Conservation (phyloP, 1,284 basidiomycete genomes). For the Fistulinella cinereoalba region DNA sequence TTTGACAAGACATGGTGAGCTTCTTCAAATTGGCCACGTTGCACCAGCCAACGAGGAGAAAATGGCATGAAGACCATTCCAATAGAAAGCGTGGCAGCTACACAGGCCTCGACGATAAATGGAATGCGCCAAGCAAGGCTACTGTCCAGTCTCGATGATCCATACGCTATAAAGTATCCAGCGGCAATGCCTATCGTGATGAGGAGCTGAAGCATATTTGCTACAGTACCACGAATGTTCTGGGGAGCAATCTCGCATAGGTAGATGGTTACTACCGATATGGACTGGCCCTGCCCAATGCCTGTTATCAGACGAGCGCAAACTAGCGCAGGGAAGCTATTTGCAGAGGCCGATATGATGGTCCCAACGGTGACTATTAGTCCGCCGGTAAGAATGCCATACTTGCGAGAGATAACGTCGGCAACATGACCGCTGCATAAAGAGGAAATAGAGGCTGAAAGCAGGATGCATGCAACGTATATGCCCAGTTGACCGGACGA, state of each 20-base stretch:
- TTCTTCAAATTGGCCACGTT: constrained; percentile 42
- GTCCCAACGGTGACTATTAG: constrained; percentile 42
- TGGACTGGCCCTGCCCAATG: constrained; percentile 47
- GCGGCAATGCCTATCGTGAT: constrained; percentile 44
- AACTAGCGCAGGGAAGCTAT: constrained; percentile 38
- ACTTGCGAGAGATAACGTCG: constrained; percentile 47
- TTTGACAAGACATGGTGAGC: constrained; percentile 33
- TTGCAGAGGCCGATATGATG: constrained; percentile 34
- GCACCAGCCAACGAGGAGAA: constrained; percentile 51
- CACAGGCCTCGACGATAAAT: constrained; percentile 42
- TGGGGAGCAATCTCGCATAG: constrained; percentile 45
- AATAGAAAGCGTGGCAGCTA: constrained; percentile 41
- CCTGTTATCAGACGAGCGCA: constrained; percentile 49
- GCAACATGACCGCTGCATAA: constrained; percentile 45
- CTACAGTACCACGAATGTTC: constrained; percentile 41
- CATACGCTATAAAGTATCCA: constrained; percentile 54
- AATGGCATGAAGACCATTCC: constrained; percentile 51
- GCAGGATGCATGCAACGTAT: constrained; percentile 44
- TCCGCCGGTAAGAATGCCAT: constrained; percentile 43
- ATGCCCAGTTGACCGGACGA: constrained; percentile 41
- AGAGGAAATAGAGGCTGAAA: constrained; percentile 46
- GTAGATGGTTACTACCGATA: constrained; percentile 48
- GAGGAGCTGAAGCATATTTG: constrained; percentile 44
- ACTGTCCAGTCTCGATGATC: constrained; percentile 36
- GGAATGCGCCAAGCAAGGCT: constrained; percentile 50